A percentile compares a stretch with the other conserved stretches of the same genome.
Evolutionary conservation across 2,329 filamentous ascomycete species (phyloP).

Genomic region (Aspergillus oerlinghausenensis): DNA sequence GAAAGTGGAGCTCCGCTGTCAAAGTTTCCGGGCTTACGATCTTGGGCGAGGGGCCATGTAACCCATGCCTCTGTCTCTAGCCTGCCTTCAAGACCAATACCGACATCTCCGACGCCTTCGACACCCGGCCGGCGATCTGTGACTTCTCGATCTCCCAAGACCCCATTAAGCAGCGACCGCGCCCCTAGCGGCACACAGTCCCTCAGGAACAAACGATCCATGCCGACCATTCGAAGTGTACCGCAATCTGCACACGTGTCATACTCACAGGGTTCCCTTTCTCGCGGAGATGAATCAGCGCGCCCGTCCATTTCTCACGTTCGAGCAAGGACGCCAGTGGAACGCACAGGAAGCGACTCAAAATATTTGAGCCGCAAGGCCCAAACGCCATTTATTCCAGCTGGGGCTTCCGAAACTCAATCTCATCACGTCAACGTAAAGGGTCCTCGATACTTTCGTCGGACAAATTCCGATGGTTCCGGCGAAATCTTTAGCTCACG

Average conservation of each 20-base stretch:
- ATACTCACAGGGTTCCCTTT: slow-evolving; percentile 35
- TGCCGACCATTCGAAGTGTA: slow-evolving; percentile 52
- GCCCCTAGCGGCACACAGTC: slow-evolving; percentile 52
- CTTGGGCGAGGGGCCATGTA: slow-evolving; percentile 61
- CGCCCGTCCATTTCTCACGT: slow-evolving; percentile 26
- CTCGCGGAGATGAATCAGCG: slow-evolving; percentile 33
- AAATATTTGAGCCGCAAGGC: slow-evolving; percentile 51
- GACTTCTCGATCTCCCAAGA: slow-evolving; percentile 37
- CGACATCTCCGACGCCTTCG: slow-evolving; percentile 53
- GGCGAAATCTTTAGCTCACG: slow-evolving; percentile 43
- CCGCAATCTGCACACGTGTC: slow-evolving; percentile 27
- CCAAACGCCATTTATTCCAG: slow-evolving; percentile 71
- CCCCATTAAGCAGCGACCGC: slow-evolving; percentile 40
- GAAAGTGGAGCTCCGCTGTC: slow-evolving; percentile 74
- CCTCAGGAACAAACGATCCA: slow-evolving; percentile 57
- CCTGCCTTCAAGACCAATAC: slow-evolving; percentile 57
- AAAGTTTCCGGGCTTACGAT: slow-evolving; percentile 60
- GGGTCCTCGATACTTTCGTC: slow-evolving; percentile 64
- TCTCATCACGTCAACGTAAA: slow-evolving; percentile 76
- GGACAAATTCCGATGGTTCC: slow-evolving; percentile 74
- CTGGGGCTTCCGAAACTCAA: slow-evolving; percentile 66
- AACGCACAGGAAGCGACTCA: slow-evolving; percentile 45
- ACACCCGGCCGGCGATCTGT: slow-evolving; percentile 61
- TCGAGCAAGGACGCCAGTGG: slow-evolving; percentile 68
- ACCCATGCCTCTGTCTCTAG: slow-evolving; percentile 65